Conservation (phyloP, 495 filamentous ascomycete species). For the Endocarpon pusillum region DNA sequence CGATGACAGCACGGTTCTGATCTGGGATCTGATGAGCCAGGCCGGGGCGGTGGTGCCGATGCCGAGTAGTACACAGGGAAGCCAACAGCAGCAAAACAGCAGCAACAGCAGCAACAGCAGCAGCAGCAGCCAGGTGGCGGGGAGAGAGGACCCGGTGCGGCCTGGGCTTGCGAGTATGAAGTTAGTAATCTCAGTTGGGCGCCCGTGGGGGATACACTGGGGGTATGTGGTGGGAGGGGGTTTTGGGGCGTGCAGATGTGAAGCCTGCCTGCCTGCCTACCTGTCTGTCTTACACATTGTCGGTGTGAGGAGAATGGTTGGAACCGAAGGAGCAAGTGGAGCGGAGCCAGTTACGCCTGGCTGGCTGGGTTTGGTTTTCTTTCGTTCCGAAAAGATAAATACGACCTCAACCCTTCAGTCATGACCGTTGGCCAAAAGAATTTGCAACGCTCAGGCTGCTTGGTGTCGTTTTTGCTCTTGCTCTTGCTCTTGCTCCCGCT, state of each 20-base stretch:
- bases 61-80: constrained; percentile 31
- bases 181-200: constrained; percentile 92
- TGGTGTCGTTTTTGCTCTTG: too few species aligned
- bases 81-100: constrained; percentile 26
- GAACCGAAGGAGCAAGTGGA: too few species aligned
- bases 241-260: constrained; percentile 74
- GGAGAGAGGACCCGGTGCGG: constrained; percentile 53
- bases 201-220: constrained; percentile 59
- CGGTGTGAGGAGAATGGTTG: too few species aligned
- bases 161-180: constrained; percentile 93
- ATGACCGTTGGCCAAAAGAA: too few species aligned
- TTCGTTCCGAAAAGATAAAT: too few species aligned
- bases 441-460: too few species aligned
- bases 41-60: constrained; percentile 2
- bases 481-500: too few species aligned
- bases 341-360: too few species aligned
- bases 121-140: constrained; percentile 20
- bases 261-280: too few species aligned
- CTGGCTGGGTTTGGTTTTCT: too few species aligned
- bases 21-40: constrained; percentile 83
- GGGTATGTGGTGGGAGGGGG: constrained; percentile 78
- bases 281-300: too few species aligned
- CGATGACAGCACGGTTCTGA: constrained; percentile 75
- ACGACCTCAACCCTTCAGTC: too few species aligned
- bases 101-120: constrained; percentile 24